Base-by-base conservation (phyloP, 345 rosid genomes). In the Gossypium ekmanianum region DNA sequence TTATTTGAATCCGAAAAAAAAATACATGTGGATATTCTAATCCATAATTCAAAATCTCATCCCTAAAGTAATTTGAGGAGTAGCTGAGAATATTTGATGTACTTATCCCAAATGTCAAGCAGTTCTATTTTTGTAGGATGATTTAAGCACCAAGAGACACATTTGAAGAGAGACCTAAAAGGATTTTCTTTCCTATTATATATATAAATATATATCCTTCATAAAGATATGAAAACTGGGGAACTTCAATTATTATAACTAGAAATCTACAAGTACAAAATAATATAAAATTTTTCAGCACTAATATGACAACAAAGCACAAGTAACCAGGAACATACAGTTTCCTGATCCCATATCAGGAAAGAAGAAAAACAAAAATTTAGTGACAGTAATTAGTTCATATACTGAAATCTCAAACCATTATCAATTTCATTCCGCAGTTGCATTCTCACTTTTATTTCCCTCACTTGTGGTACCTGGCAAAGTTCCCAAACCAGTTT, bases 401-500 rank as follows among this genome's bases (percentile, higher is more conserved):
- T 51, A 18, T n/a, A 39, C 7, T 39, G 29, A 50, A 7, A 68
- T 34, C 18, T 41, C 44, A 74, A 51, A 12, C 10, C 51, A 58
- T 59, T 11, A 61, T 22, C 14, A 50, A 10, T 47, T 41, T 87
- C 71, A 86, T 81, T 85, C 90, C 10, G 89, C 85, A 66, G 91
- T 89, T n/a, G 75, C 65, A 67, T 87, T 82, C 61, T 75, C 85
- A 10, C 76, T 63, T n/a, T 77, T 79, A 11, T 72, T 79, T 3
- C 74, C 84, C 57, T 74, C 79, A 52, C 41, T 34, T 34, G 78
- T 77, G 3, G 83, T 74, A 10, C 78, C 83, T 0, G 90, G 89
- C 82, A 86, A 82, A 65, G 90, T 84, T 78, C 72, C 88, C 78
- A 83, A 73, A 68, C 84, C 87, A 0, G 82, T 76, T 52, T 79